Percentiles rank a stretch among this genome's conserved stretches.
Evolutionary conservation across 176 grass and related monocot genomes (phyloP).

Genomic region (Bothriochloa decipiens): DNA sequence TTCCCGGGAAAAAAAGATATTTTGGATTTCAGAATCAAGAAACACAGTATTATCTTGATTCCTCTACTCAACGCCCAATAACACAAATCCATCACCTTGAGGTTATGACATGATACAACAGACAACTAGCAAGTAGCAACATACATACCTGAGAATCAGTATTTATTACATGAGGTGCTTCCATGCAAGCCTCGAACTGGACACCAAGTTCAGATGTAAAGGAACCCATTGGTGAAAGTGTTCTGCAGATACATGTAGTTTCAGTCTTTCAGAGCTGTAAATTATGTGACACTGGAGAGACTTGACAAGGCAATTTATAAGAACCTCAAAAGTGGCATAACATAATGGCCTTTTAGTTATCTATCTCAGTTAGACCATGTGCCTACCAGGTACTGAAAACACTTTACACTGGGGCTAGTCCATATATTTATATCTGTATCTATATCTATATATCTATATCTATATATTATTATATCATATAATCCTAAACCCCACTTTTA

Average conservation of each 20-base stretch:
- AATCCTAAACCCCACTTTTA: background rate
- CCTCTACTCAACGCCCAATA: slow-evolving; percentile 17
- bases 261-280: slow-evolving; percentile 20
- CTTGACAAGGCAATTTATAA: slow-evolving; percentile 24
- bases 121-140: slow-evolving; percentile 27
- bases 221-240: slow-evolving; percentile 93
- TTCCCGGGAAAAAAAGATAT: background rate
- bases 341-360: background rate
- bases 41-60: slow-evolving; percentile 19
- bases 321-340: slow-evolving; percentile 18
- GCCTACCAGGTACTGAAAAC: slow-evolving; percentile 26
- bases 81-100: background rate
- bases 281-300: slow-evolving; percentile 16
- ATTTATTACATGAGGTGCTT: slow-evolving; percentile 96
- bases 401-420: too few species aligned
- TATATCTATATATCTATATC: background rate
- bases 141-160: slow-evolving; percentile 73
- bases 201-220: slow-evolving; percentile 98
- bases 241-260: slow-evolving; percentile 54
- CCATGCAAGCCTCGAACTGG: slow-evolving; percentile 87
- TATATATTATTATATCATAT: background rate
- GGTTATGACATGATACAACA: background rate
- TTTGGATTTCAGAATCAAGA: background rate
- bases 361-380: slow-evolving; percentile 10
- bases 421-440: too few species aligned